A percentile compares a stretch with the other conserved stretches of the same genome.
Evolutionary conservation across 306 rosid species (phyloP).

Genomic region (Pterocarpus macrocarpus): DNA sequence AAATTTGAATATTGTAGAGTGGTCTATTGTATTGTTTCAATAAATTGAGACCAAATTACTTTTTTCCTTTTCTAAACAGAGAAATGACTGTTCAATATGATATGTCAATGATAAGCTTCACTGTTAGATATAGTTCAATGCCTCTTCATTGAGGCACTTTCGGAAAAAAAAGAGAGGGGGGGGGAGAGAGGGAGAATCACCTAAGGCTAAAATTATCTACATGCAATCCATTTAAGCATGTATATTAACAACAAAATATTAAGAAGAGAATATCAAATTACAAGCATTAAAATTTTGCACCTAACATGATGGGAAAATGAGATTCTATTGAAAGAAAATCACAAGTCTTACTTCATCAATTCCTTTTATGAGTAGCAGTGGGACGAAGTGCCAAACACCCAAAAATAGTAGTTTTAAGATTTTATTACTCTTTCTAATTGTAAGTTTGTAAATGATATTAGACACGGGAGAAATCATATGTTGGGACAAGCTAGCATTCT

Average conservation of each 20-base stretch:
- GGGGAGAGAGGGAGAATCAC: background rate
- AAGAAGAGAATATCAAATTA: background rate
- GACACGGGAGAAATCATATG: too few relatives aligned
- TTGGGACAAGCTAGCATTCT: too few relatives aligned
- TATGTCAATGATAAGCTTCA: background rate
- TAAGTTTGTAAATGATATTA: background rate
- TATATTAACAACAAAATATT: too few relatives aligned
- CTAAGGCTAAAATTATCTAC: background rate
- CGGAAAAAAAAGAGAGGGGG: too few relatives aligned
- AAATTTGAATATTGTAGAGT: background rate
- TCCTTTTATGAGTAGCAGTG: background rate
- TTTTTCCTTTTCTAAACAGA: background rate
- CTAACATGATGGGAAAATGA: background rate
- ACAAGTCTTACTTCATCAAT: background rate
- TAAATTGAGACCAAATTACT: background rate
- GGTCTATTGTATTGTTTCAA: background rate
- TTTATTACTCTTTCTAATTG: background rate
- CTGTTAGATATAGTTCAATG: background rate
- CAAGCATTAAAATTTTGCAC: background rate
- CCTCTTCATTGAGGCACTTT: background rate
- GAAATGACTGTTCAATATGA: slow-evolving; percentile 3
- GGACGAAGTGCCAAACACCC: background rate
- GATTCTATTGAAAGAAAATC: background rate
- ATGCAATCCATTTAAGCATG: too few relatives aligned
- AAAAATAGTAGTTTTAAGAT: background rate